Evolutionary conservation across 106 monocot genomes (phyloP).

Genomic region (Platanthera guangdongensis): DNA sequence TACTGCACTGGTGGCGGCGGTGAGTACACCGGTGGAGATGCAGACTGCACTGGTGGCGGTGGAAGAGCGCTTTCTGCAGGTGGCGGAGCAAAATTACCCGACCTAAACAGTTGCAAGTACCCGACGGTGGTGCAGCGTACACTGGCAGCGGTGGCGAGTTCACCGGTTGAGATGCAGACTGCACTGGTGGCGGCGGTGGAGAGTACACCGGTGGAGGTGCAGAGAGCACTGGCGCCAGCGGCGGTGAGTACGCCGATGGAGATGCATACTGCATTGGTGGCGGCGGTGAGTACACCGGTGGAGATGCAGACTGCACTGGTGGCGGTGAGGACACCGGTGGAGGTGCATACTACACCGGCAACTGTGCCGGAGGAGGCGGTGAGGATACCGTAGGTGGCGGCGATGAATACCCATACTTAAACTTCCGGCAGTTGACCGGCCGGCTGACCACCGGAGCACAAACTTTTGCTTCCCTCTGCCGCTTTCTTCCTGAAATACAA

Average conservation of each 20-base stretch:
- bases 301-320: background rate
- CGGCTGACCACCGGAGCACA: background rate
- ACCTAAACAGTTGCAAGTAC: background rate
- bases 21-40: too few relatives aligned
- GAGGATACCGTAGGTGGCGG: background rate
- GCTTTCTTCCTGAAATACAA: background rate
- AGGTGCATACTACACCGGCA: conserved; percentile 5
- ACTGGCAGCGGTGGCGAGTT: too few relatives aligned
- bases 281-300: background rate
- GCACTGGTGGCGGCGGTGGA: conserved; percentile 11
- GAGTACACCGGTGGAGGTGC: too few relatives aligned
- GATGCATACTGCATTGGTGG: background rate
- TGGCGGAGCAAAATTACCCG: too few relatives aligned
- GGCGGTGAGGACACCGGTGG: too few relatives aligned
- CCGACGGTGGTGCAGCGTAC: background rate
- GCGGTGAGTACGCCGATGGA: background rate
- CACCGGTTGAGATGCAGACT: too few relatives aligned
- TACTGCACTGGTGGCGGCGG: conserved; percentile 4
- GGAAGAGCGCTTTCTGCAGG: too few relatives aligned
- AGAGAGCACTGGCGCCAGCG: background rate
- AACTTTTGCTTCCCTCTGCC: background rate
- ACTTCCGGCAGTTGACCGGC: background rate
- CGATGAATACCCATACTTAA: background rate
- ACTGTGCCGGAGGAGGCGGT: conserved; percentile 6
- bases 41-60: background rate